Percentiles rank a stretch among this genome's conserved stretches.
Conservation (phyloP, 345 rosid genomes). For the Salix viminalis region DNA sequence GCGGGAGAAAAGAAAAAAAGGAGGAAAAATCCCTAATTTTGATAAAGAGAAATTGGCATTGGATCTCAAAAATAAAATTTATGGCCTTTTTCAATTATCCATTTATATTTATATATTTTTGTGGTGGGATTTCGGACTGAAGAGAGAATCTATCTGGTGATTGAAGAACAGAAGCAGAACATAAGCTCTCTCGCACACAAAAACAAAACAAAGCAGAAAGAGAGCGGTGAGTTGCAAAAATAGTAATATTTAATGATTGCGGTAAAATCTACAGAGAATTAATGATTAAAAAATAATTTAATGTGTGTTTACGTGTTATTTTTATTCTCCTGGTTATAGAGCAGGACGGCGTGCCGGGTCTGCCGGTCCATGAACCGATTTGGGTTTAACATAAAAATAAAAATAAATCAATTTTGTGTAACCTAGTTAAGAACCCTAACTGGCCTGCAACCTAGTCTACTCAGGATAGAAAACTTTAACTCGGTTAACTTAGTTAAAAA, state of each 20-base stretch:
- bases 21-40: constrained; percentile 35
- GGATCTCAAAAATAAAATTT: constrained; percentile 36
- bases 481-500: too few relatives aligned
- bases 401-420: too few relatives aligned
- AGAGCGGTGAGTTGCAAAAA: background rate
- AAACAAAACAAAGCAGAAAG: background rate
- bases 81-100: background rate
- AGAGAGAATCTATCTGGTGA: constrained; percentile 40
- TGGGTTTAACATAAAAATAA: too few relatives aligned
- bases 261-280: background rate
- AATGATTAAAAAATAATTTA: background rate
- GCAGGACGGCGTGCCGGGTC: too few relatives aligned
- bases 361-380: too few relatives aligned
- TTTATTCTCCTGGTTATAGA: background rate
- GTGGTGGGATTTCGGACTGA: constrained; percentile 21
- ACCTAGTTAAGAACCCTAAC: too few relatives aligned
- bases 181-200: background rate
- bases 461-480: too few relatives aligned
- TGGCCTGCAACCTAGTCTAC: too few relatives aligned
- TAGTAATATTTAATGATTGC: background rate
- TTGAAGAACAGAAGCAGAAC: constrained; percentile 7
- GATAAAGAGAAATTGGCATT: constrained; percentile 34
- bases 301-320: background rate
- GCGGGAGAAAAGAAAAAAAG: background rate
- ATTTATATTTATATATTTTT: background rate